Base-by-base conservation (phyloP, 2,329 filamentous ascomycete species). In the Penicillium decumbens region DNA sequence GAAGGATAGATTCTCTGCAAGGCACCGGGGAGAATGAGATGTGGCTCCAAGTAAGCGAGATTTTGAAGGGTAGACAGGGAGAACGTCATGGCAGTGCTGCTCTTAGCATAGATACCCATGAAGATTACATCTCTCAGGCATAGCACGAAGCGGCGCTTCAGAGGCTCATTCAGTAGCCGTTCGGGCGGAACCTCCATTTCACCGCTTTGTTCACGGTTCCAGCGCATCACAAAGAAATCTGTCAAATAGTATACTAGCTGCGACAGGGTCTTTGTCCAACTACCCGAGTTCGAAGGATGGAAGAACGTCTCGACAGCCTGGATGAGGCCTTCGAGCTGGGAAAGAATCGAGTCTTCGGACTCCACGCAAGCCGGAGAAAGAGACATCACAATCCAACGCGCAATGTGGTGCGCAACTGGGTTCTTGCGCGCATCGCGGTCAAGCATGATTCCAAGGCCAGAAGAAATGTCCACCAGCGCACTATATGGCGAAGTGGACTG, bases 241-340 rank as follows among this genome's bases (percentile, higher is more conserved):
- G 91, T 86, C 5, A 98, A 77, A 69, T 95, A 95, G 67, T 91
- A 91, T 4, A 93, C 88, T 46, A 98, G 78, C 69, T 97, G 92
- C 3, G 90, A 87, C 38, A 98, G 75, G 57, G 92, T 87, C 62
- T 84, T 89, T 1, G 92, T 95, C 93, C 93, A 98, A 12, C 77
- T 77, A 12, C 93, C 93, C 45, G 92, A 88, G 68, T 98, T 98
- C 2, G 93, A 98, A 2, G 93, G 93, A 63, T 98, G 93, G 77
- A 96, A 98, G 71, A 98, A 98, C 0, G 93, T 98, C 69, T 98
- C 93, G 41, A 97, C 87, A 2, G 91, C 93, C 68, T 97, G 88
- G 59, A 98, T 87, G 45, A 98, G 77, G 0, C 89, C 92, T 68
- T 98, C 92, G 4, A 98, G 79, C 57, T 88, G 89, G 29, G 86